Base-by-base conservation (phyloP, 2,329 filamentous ascomycete species). In the Penicillium sp. region DNA sequence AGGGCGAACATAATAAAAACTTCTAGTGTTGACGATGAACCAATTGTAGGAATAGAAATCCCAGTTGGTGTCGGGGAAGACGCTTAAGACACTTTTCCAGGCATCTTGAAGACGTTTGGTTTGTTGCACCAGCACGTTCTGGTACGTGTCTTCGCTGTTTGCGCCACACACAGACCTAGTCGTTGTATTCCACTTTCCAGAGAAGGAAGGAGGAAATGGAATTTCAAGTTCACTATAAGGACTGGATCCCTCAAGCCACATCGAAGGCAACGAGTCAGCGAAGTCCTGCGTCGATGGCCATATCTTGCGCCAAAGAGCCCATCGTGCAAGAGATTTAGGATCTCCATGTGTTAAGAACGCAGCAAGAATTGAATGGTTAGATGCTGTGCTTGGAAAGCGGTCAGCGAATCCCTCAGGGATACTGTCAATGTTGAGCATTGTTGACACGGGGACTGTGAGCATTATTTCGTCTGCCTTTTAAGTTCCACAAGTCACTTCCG, bases 401-500 rank as follows among this genome's bases (percentile, higher is more conserved):
- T 74, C 68, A 46, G 78, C 71, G 48, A 90, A 79, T 7, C 72
- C 51, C 38, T 76, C 73, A 2, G 83, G 81, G n/a, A 87, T 79
- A 5, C 81, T 83, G 48, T 84, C 79, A 16, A 85, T 75, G 34
- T 85, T 87, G 48, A 89, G 77, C 45, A 93, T 82, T 31, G 83
- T 78, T 41, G 75, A 70, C 43, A 80, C 77, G 8, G 87, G 88
- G 1, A 92, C 83, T 42, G 80, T 78, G 13, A 92, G 78, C 53
- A 93, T 73, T 13, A 77, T 72, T 54, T 88, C 81, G 52, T 78
- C 79, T 68, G 78, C 75, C 83, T 45, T 45, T 27, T n/a, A 22
- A 10, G 6, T 13, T 21, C 11, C 22, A 21, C 1, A 42, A 1
- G 10, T 42, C 10, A 14, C 22, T 42, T 4, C 10, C 13, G 18